Evolutionary conservation across 2,329 filamentous ascomycete genomes (phyloP), one percentile per base, ranked within the genome.

Genomic region (Monosporascus sp.): DNA sequence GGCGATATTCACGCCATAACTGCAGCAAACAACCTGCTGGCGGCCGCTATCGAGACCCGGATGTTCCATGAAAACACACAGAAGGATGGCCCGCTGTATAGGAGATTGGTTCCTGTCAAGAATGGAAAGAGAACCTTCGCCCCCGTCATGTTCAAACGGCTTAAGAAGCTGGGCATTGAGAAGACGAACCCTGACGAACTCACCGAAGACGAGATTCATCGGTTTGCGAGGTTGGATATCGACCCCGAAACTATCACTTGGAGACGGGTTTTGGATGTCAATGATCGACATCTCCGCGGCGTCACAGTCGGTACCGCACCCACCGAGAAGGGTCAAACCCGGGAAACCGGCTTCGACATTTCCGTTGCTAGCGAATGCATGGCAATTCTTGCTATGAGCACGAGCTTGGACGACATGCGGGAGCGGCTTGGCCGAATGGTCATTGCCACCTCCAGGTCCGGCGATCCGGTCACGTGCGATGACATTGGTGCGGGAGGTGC

Each of bases 31-130:
- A 99, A 99, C 74, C 80, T 99, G 54, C 83, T 99, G 44, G 93
- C 94, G 45, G 94, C 94, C 52, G 94, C 94, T 37, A 95, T 99
- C 58, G 94, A 99, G 69, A 97, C 94, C 2, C 87, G 94, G 64
- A 97, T 99, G 76, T 99, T 97, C 80, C 94, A 99, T 70, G 94
- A 99, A 74, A 88, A 88, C 66, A 96, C 92, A 0, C 93, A 97
- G 66, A 96, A 94, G 71, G 91, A 97, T 66, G 90, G 82, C 1
- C 79, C 93, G 22, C 81, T 99, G 1, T 99, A 90, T 77, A 88
- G 84, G 70, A 87, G 94, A 57, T 79, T 99, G 44, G 91, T 97
- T 2, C 93, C 94, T 5, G 79, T 78, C 27, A 97, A 96, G 83
- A 93, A 95, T 69, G 93, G 92, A 65, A 89, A 89, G 78, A 84